These are phyloP conservation scores for Kazachstania viticola DNA, from an alignment of 805 yeast species.

Conservation along the genomic window DNA sequence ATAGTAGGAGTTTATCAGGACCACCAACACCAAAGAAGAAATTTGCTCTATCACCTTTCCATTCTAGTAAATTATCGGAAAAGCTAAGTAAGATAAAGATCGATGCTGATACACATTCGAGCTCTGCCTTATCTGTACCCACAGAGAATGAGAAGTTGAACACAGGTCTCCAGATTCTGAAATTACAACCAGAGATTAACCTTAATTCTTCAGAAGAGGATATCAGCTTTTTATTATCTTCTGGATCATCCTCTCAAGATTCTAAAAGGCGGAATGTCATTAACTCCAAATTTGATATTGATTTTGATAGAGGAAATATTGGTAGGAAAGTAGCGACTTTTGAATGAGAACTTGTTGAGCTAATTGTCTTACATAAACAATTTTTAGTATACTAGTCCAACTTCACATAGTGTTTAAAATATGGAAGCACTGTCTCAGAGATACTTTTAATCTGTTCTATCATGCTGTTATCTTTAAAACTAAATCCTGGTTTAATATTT, in stretches of 20 bases:
- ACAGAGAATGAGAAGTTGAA: slow-evolving; percentile 19
- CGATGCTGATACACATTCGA: slow-evolving; percentile 8
- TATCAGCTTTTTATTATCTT: no score
- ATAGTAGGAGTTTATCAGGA: slow-evolving; percentile 18
- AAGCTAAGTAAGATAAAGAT: slow-evolving; percentile 11
- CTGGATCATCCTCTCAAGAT: no score
- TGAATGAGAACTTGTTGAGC: slow-evolving; percentile 4
- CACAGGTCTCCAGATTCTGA: slow-evolving; percentile 21
- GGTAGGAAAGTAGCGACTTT: slow-evolving; percentile 28
- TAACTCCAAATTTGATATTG: slow-evolving; percentile 26
- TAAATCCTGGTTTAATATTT: no score
- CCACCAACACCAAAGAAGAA: slow-evolving; percentile 5
- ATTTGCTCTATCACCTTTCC: not conserved
- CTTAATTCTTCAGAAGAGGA: slow-evolving; percentile 5
- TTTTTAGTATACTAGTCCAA: no score
- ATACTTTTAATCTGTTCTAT: no score
- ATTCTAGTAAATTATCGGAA: slow-evolving; percentile 8
- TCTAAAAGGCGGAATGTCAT: slow-evolving; percentile 16
- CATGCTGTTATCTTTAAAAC: no score
- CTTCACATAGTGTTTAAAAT: no score
- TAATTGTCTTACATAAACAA: no score
- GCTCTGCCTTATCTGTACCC: slow-evolving; percentile 14
- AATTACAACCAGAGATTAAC: slow-evolving; percentile 8
- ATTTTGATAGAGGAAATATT: slow-evolving; percentile 31
- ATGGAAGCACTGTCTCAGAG: no score